Evolutionary conservation across 2,329 filamentous ascomycete genomes (phyloP), one percentile per base, ranked within the genome.

Genomic region (Monosporascus cannonballus): DNA sequence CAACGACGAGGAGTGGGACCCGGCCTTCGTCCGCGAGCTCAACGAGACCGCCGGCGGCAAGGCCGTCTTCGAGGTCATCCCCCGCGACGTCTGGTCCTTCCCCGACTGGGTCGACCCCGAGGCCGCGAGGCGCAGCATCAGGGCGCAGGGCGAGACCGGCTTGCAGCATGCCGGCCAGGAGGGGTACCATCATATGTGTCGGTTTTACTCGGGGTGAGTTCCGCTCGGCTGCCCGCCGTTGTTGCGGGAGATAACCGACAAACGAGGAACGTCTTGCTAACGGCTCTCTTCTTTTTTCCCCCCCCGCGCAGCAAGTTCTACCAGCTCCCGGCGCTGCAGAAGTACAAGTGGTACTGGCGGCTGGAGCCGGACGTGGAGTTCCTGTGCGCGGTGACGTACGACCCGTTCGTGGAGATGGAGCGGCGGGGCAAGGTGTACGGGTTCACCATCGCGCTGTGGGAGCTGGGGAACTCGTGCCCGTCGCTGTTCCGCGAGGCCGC

Each of bases 301-400:
- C 20, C 17, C 38, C 24, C 22, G 9, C 30, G 54, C 49, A 72
- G 72, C 8, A 69, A 73, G 49, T 75, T 76, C 56, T 76, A 74
- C 66, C 67, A 71, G 42, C 66, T 74, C 48, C 67, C 71, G 7
- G 69, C 64, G 1, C 63, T 76, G 22, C 63, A 64, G 56, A 63
- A 69, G 46, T 76, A 73, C 65, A 73, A 71, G 58, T 76, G 73
- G 72, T 76, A 76, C 63, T 76, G 73, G 73, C 67, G 73, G 14
- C 62, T 76, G 22, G 73, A 76, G 53, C 72, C 73, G 20, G 70
- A 74, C 50, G 71, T 75, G 51, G 67, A 74, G 49, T 76, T 72
- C 56, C 69, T 66, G 55, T 76, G 73, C 65, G 68, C 70, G 50
- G 71, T 76, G 38, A 73, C 72, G n/a, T 76, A 76, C 63, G 73